These are phyloP conservation scores for Zygosaccharomyces bisporus DNA, from an alignment of 805 yeast genomes.

Conservation along the genomic window DNA sequence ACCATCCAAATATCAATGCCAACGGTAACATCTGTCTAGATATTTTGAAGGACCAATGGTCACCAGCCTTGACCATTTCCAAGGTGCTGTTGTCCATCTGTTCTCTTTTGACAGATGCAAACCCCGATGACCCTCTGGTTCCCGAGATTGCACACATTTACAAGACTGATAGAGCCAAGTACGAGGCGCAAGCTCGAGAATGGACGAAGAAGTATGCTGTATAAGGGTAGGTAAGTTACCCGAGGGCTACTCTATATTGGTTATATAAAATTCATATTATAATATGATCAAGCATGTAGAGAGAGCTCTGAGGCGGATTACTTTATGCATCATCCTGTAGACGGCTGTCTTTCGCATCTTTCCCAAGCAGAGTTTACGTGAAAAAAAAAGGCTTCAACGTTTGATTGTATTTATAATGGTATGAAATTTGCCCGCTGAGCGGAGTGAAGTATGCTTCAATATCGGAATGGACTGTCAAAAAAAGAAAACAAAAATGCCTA, in stretches of 20 bases:
- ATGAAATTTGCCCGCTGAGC: too few relatives aligned
- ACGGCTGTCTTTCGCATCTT: not conserved
- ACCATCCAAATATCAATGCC: conserved; percentile 95
- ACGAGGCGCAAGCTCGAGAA: conserved; percentile 95
- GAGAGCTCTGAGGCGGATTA: conserved; percentile 1
- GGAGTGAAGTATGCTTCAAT: too few relatives aligned
- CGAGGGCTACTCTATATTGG: conserved; percentile 7
- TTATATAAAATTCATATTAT: conserved; percentile 5
- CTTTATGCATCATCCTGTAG: not conserved
- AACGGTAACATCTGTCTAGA: conserved; percentile 96
- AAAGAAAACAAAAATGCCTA: too few relatives aligned
- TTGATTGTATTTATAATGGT: too few relatives aligned
- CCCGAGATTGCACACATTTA: conserved; percentile 97
- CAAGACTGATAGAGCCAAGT: conserved; percentile 88
- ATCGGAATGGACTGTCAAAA: too few relatives aligned
- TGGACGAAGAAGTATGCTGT: conserved; percentile 99
- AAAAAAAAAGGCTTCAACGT: too few relatives aligned
- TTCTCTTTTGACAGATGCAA: conserved; percentile 93
- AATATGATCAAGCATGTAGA: conserved; percentile 8
- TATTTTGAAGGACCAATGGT: conserved; percentile 97
- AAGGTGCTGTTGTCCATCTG: conserved; percentile 93
- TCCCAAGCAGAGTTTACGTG: too few relatives aligned
- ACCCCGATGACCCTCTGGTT: conserved; percentile 98
- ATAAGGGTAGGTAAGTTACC: conserved; percentile 32
- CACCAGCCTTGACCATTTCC: conserved; percentile 95